These are phyloP conservation scores for Actinomucor elegans DNA, from an alignment of 371 early-diverging fungal species.

Conservation along the genomic window DNA sequence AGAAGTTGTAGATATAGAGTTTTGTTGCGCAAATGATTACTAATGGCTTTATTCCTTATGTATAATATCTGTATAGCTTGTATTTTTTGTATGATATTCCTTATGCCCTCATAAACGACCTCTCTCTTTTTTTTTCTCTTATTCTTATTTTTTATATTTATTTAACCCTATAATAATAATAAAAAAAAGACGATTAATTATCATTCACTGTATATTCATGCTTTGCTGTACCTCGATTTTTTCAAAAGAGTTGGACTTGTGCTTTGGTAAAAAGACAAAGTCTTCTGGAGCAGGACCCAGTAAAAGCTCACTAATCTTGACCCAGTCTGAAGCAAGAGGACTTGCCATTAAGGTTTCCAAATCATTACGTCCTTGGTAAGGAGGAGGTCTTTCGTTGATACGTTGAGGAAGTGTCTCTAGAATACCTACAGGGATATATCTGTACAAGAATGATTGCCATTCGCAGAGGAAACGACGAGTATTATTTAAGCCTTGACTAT, in stretches of 20 bases:
- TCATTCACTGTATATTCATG: not conserved
- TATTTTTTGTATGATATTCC: not conserved
- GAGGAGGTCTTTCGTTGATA: slow-evolving; percentile 91
- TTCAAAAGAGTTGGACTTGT: slow-evolving; percentile 88
- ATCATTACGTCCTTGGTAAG: slow-evolving; percentile 86
- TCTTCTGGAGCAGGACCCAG: slow-evolving; percentile 84
- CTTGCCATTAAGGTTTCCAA: slow-evolving; percentile 94
- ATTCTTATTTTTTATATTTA: not conserved
- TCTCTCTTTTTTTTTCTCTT: too few species aligned
- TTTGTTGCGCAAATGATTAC: slow-evolving; percentile 43
- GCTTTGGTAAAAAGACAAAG: slow-evolving; percentile 91
- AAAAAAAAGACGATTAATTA: not conserved
- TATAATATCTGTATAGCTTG: not conserved
- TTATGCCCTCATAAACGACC: too few species aligned
- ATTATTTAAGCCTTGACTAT: slow-evolving; percentile 83
- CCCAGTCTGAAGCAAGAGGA: slow-evolving; percentile 82
- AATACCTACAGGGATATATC: slow-evolving; percentile 90
- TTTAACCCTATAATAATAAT: slow-evolving; percentile 7
- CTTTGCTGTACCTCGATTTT: slow-evolving; percentile 21
- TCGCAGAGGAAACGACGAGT: slow-evolving; percentile 91
- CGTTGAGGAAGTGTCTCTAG: slow-evolving; percentile 88
- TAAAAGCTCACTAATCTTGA: slow-evolving; percentile 78
- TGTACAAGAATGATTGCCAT: slow-evolving; percentile 86
- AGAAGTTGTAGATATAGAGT: slow-evolving; percentile 88
- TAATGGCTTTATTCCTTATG: slow-evolving; percentile 1